phyloP scores from a whole-genome alignment of 139 green algal genomes.

The Tetraselmis striata region DNA sequence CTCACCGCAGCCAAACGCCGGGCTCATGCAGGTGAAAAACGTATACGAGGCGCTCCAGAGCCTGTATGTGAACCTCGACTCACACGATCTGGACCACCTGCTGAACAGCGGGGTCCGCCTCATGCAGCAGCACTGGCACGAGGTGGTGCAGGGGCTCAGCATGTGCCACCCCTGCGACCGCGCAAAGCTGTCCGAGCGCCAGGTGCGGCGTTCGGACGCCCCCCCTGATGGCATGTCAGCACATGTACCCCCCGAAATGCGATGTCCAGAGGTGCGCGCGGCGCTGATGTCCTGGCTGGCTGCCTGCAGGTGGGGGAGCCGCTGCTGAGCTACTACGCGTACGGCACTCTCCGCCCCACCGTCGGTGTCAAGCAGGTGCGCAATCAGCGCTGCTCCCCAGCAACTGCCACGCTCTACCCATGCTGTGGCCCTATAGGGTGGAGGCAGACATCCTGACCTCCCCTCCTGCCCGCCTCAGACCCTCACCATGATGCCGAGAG shows the following conservation, averaged over 20 bases:
- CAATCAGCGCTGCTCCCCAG: no score
- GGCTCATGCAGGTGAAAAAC: constrained; percentile 19
- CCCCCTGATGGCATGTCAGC: no score
- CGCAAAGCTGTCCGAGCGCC: neutral
- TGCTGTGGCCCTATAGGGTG: no score
- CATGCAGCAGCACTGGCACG: constrained; percentile 28
- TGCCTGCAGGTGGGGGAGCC: constrained; percentile 22
- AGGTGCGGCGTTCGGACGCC: neutral
- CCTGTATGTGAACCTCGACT: constrained; percentile 26
- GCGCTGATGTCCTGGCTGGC: no score
- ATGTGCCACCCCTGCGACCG: neutral
- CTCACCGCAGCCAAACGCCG: no score
- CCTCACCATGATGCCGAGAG: constrained; percentile 27
- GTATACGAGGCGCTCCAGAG: constrained; percentile 10
- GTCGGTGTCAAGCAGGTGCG: constrained; percentile 16
- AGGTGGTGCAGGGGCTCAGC: constrained; percentile 7
- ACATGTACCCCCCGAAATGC: no score
- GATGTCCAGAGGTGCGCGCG: no score
- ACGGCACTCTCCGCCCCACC: constrained; percentile 26
- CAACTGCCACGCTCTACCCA: no score
- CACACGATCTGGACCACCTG: constrained; percentile 9
- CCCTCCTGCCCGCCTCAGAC: constrained; percentile 7
- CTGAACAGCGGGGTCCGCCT: neutral
- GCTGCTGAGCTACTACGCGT: constrained; percentile 28
- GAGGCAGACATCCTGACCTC: no score